Conservation (phyloP, 2,329 filamentous ascomycete genomes). For the Colletotrichum chlorophyti region DNA sequence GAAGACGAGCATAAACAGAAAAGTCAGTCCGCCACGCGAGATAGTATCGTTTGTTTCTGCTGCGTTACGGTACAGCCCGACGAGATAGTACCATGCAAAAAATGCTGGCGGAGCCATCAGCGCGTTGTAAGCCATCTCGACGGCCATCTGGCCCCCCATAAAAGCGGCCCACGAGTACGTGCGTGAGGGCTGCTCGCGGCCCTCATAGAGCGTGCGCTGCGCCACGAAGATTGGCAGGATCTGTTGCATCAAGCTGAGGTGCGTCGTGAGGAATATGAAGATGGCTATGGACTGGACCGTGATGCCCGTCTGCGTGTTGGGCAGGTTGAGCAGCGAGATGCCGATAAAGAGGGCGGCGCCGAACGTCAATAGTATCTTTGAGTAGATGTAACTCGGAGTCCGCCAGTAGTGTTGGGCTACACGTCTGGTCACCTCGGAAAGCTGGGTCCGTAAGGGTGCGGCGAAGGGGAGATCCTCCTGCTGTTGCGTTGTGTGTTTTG, state of each 20-base stretch:
- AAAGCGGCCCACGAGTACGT: constrained; percentile 72
- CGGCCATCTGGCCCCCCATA: constrained; percentile 68
- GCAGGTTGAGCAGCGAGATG: constrained; percentile 69
- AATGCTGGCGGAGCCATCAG: constrained; percentile 66
- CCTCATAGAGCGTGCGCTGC: constrained; percentile 71
- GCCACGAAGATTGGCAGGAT: constrained; percentile 72
- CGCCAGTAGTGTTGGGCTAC: constrained; percentile 83
- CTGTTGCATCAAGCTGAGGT: constrained; percentile 68
- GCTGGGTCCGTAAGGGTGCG: constrained; percentile 67
- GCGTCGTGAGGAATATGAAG: constrained; percentile 77
- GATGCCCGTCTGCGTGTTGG: constrained; percentile 67
- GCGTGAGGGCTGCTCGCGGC: constrained; percentile 68
- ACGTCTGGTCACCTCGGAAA: constrained; percentile 65
- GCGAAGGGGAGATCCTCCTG: constrained; percentile 63
- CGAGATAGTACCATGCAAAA: constrained; percentile 72
- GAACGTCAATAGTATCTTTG: constrained; percentile 67
- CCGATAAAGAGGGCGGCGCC: constrained; percentile 64
- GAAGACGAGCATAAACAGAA: constrained; percentile 69
- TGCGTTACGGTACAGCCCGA: constrained; percentile 67
- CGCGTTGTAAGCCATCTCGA: constrained; percentile 73
- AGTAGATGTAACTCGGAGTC: constrained; percentile 76
- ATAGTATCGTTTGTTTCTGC: constrained; percentile 52
- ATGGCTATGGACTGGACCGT: constrained; percentile 76
- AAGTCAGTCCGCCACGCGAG: constrained; percentile 64
- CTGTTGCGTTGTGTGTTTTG: neutral